phyloP scores from a whole-genome alignment of 306 rosid species.

The Benincasa hispida region DNA sequence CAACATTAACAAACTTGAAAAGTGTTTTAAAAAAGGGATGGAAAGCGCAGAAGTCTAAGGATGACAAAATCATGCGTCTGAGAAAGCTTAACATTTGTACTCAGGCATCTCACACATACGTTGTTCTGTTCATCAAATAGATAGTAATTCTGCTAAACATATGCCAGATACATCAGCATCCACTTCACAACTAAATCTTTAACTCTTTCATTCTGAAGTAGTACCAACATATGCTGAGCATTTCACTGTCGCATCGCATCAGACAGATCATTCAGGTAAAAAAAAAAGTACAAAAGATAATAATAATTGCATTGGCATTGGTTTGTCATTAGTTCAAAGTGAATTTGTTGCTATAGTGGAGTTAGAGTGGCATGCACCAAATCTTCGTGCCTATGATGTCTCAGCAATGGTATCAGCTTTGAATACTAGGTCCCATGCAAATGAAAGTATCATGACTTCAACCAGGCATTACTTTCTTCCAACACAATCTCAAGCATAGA shows the following conservation, averaged over 20 bases:
- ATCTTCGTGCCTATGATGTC: conserved; percentile 9
- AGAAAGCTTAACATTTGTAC: not conserved
- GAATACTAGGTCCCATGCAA: conserved; percentile 10
- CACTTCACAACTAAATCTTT: not conserved
- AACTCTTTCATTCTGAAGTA: not conserved
- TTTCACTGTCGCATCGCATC: conserved; percentile 2
- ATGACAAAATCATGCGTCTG: not conserved
- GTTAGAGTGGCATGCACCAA: conserved; percentile 23
- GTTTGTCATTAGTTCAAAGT: not conserved
- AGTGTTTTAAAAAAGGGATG: not conserved
- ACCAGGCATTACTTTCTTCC: conserved; percentile 35
- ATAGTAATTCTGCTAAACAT: not conserved
- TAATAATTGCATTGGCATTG: not conserved
- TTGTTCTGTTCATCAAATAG: not conserved
- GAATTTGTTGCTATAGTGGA: not conserved
- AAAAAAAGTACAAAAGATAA: not conserved
- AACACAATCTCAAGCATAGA: conserved; percentile 49
- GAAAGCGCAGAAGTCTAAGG: not conserved
- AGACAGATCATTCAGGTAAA: not conserved
- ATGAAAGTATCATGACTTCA: conserved; percentile 3
- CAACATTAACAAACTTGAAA: not conserved
- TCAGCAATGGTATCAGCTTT: conserved; percentile 16
- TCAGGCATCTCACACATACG: not conserved
- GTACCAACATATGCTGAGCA: not conserved
- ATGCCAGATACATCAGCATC: not conserved